phyloP scores from a whole-genome alignment of 2,329 filamentous ascomycete genomes.

The Lachnellula subtilissima region DNA sequence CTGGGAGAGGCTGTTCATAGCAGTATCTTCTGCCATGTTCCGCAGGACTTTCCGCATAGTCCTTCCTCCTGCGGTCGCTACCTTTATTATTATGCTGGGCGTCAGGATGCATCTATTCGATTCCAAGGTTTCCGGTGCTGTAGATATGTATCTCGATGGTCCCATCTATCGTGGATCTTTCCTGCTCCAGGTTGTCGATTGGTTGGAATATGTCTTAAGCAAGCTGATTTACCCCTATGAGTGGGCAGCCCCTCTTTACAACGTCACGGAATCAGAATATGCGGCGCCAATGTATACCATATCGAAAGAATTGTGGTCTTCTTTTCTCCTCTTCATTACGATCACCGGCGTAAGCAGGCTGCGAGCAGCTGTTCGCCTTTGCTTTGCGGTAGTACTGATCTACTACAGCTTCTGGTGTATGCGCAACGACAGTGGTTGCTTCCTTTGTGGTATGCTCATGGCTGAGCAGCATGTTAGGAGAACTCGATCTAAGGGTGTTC shows the following conservation, averaged over 20 bases:
- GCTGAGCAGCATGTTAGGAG: not conserved
- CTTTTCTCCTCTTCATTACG: not conserved
- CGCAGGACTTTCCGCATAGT: too few relatives aligned
- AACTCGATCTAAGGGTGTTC: not conserved
- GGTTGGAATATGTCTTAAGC: too few relatives aligned
- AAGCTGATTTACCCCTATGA: not conserved
- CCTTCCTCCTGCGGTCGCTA: too few relatives aligned
- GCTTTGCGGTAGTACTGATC: not conserved
- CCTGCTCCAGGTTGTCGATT: too few relatives aligned
- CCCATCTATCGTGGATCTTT: too few relatives aligned
- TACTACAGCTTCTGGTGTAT: not conserved
- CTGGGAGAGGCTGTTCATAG: not conserved
- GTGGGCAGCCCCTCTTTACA: not conserved
- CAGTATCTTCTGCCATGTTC: not conserved
- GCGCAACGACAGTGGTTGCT: not conserved
- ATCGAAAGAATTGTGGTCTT: not conserved
- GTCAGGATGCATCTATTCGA: too few relatives aligned
- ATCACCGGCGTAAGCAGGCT: not conserved
- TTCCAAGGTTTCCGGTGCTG: too few relatives aligned
- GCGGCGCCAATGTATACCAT: not conserved
- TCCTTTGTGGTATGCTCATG: not conserved
- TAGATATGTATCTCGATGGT: too few relatives aligned
- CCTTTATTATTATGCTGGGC: too few relatives aligned
- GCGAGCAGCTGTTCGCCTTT: not conserved
- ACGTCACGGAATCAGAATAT: not conserved